These are phyloP conservation scores for Exophiala aquamarina DNA, from an alignment of 2,329 filamentous ascomycete genomes.

Conservation along the genomic window DNA sequence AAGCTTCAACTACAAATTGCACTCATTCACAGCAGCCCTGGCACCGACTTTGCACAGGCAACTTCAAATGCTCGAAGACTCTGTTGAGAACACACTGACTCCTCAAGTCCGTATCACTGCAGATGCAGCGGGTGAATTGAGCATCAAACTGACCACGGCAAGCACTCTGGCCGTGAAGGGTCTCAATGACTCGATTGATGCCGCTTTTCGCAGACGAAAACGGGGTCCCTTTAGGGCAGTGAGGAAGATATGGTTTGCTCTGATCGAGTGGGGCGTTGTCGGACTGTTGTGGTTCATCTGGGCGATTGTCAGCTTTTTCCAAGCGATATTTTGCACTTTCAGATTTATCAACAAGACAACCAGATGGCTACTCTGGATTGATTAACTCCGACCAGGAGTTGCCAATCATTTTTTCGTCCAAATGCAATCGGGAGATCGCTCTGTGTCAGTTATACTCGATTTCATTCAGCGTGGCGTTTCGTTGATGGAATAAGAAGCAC, in stretches of 20 bases:
- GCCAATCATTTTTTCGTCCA: no score
- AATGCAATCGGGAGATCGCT: no score
- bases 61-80: conserved; percentile 45
- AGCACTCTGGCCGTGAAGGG: conserved; percentile 79
- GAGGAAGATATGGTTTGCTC: conserved; percentile 72
- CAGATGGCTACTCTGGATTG: conserved; percentile 81
- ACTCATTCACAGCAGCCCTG: conserved; percentile 39
- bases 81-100: conserved; percentile 51
- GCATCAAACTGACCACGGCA: conserved; percentile 70
- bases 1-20: conserved; percentile 44
- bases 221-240: conserved; percentile 69
- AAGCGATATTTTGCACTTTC: conserved; percentile 63
- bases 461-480: no score
- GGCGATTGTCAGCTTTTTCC: conserved; percentile 78
- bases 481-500: no score
- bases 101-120: conserved; percentile 65
- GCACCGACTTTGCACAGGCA: conserved; percentile 45
- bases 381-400: no score
- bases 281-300: conserved; percentile 94
- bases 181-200: conserved; percentile 72
- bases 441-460: no score
- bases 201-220: conserved; percentile 68
- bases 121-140: conserved; percentile 78
- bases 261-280: conserved; percentile 84
- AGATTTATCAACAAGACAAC: conserved; percentile 60